phyloP scores from a whole-genome alignment of 2,329 filamentous ascomycete genomes.

The Xylariaceae sp. region DNA sequence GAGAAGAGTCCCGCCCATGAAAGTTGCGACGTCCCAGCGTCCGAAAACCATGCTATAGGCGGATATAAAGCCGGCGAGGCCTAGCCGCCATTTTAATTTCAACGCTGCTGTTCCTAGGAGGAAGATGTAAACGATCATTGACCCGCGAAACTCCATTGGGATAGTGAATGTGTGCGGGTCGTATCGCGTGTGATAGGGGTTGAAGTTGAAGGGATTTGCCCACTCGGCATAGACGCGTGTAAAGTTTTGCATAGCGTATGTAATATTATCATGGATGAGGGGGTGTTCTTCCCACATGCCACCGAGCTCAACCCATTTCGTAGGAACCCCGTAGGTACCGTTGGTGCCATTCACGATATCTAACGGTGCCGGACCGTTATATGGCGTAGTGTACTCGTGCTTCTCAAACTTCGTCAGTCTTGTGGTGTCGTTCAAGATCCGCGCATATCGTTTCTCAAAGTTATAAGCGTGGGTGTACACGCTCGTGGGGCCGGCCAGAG shows the following conservation, averaged over 20 bases:
- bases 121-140: constrained; percentile 41
- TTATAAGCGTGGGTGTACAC: constrained; percentile 10
- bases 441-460: constrained; percentile 5
- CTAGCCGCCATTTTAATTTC: constrained; percentile 34
- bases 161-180: constrained; percentile 43
- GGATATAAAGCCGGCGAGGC: constrained; percentile 30
- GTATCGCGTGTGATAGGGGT: constrained; percentile 39
- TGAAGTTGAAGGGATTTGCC: constrained; percentile 42
- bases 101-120: constrained; percentile 38
- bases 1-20: constrained; percentile 37
- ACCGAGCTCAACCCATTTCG: constrained; percentile 36
- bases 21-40: constrained; percentile 41
- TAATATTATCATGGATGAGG: constrained; percentile 38
- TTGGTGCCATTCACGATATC: constrained; percentile 8
- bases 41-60: constrained; percentile 35
- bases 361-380: constrained; percentile 2
- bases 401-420: constrained; percentile 2
- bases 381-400: not conserved
- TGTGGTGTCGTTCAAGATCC: constrained; percentile 5
- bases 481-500: constrained; percentile 17
- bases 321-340: constrained; percentile 5
- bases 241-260: constrained; percentile 38
- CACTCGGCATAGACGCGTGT: constrained; percentile 37
- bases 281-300: constrained; percentile 43
- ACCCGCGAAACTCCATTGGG: constrained; percentile 41